phyloP scores from a whole-genome alignment of 306 rosid species.

The Senna tora region DNA sequence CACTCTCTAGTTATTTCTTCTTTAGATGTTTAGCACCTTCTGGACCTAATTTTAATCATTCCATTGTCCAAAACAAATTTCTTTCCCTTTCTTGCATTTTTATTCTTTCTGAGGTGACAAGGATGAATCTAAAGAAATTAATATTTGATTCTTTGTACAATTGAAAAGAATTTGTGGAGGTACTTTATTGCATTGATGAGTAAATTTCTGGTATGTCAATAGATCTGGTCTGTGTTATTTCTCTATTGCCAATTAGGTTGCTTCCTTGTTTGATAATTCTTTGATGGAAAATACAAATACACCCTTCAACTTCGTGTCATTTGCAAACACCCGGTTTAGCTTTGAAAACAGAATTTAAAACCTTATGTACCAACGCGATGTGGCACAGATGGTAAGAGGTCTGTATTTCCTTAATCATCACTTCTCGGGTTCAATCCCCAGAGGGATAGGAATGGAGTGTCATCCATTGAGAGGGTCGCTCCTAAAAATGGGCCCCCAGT shows the following conservation, averaged over 20 bases:
- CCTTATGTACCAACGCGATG: too few species aligned
- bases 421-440: too few species aligned
- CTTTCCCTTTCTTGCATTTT: neutral
- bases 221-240: neutral
- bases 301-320: neutral
- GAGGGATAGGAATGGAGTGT: too few species aligned
- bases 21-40: neutral
- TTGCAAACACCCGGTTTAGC: neutral
- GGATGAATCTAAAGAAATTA: constrained; percentile 1
- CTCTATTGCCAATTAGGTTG: neutral
- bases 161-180: neutral
- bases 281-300: neutral
- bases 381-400: too few species aligned
- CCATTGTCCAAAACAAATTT: neutral
- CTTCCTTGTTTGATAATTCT: neutral
- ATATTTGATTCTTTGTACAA: neutral
- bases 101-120: neutral
- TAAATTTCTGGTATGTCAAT: neutral
- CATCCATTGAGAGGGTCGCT: too few species aligned
- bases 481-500: too few species aligned
- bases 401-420: too few species aligned
- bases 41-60: constrained; percentile 1
- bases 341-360: too few species aligned
- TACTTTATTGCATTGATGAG: neutral
- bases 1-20: constrained; percentile 3